A percentile compares a stretch with the other conserved stretches of the same genome.
These are phyloP conservation scores for Penicillium pulvis DNA, from an alignment of 495 filamentous ascomycete species.

Conservation along the genomic window DNA sequence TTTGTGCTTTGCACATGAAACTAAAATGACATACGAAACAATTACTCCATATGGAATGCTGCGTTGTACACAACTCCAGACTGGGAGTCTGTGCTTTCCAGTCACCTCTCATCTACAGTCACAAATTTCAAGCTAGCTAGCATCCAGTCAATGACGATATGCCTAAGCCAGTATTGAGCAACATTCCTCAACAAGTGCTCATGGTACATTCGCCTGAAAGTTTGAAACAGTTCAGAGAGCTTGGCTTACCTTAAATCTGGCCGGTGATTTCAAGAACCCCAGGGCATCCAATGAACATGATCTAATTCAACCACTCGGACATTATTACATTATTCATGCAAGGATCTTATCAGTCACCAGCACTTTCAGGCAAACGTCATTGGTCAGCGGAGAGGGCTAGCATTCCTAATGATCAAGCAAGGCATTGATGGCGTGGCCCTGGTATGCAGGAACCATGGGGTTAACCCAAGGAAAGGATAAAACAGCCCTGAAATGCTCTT, in stretches of 20 bases:
- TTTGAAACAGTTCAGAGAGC: conserved; percentile 9
- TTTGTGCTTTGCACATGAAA: no score
- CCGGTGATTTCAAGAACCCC: conserved; percentile 6
- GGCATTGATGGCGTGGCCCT: conserved; percentile 15
- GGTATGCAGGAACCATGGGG: conserved; percentile 19
- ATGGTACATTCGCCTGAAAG: neutral
- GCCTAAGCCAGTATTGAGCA: neutral
- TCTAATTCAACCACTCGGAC: neutral
- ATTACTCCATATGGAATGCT: no score
- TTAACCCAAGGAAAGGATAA: neutral
- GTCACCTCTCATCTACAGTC: no score
- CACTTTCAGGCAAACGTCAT: neutral
- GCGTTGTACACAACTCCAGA: no score
- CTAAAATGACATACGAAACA: no score
- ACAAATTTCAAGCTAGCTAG: no score
- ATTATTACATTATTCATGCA: conserved; percentile 9
- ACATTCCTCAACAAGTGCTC: neutral
- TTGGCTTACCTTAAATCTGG: conserved; percentile 11
- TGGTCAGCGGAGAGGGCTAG: conserved; percentile 2
- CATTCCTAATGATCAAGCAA: conserved; percentile 23
- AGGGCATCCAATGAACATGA: neutral
- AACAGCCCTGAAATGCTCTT: neutral
- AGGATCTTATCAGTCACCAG: conserved; percentile 13
- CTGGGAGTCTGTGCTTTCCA: no score
- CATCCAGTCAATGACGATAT: neutral